Conservation (phyloP, 2,329 filamentous ascomycete species). For the Phialemonium atrogriseum region DNA sequence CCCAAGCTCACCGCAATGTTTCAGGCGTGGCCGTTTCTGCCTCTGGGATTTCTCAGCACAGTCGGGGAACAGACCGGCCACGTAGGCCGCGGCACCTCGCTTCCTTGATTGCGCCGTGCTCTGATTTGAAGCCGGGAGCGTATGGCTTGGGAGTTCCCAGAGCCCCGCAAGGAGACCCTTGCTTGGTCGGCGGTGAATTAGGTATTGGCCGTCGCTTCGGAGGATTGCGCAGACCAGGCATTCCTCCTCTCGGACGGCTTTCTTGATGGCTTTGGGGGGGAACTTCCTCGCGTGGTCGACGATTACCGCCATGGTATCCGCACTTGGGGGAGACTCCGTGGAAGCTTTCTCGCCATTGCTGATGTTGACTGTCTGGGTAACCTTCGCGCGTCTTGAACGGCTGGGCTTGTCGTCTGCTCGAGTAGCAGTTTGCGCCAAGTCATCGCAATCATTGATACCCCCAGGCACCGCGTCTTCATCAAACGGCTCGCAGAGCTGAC, state of each 20-base stretch:
- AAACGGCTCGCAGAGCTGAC: conserved; percentile 38
- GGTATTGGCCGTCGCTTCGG: conserved; percentile 30
- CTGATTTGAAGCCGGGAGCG: conserved; percentile 20
- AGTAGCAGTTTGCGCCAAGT: too few species aligned
- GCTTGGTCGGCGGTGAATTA: conserved; percentile 41
- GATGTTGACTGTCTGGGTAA: not conserved
- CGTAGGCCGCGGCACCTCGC: conserved; percentile 26
- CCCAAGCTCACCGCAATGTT: conserved; percentile 34
- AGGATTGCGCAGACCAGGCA: conserved; percentile 45
- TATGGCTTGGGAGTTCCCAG: conserved; percentile 47
- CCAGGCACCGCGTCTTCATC: too few species aligned
- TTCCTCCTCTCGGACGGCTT: conserved; percentile 42
- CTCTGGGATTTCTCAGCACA: too few species aligned
- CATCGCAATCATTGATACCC: too few species aligned
- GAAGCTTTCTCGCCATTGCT: conserved; percentile 15
- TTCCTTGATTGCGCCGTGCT: conserved; percentile 22
- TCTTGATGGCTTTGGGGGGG: conserved; percentile 42
- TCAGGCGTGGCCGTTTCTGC: conserved; percentile 10
- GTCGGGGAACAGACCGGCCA: conserved; percentile 20
- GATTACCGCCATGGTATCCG: conserved; percentile 23
- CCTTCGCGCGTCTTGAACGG: too few species aligned
- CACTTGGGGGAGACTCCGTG: too few species aligned
- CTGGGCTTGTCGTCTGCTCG: too few species aligned
- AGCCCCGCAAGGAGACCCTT: conserved; percentile 46
- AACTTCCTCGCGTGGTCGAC: conserved; percentile 40